Base-by-base conservation (phyloP, 2,329 filamentous ascomycete species). In the Cladophialophora chaetospira region DNA sequence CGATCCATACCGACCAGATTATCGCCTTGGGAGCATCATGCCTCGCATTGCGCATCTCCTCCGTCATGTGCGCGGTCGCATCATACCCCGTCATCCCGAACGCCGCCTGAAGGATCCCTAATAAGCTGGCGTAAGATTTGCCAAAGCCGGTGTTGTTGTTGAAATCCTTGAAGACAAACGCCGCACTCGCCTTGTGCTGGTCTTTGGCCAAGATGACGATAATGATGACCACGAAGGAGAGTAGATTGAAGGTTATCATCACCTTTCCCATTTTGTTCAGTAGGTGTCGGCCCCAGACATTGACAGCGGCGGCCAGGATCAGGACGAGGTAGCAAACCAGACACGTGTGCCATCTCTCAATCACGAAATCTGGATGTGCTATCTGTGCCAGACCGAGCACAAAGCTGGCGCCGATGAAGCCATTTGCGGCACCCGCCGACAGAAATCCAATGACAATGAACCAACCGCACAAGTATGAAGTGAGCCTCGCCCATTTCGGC, bases 311-410 rank as follows among this genome's bases (percentile, higher is more conserved):
- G 1, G 77, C 76, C 4, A 79, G 50, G 13, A 76, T 58, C 1
- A 77, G 76, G 29, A 82, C 72, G 4, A 74, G 66, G 56, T 82
- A 83, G 5, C 80, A 74, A 0, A 83, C 71, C 2, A 83, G 70
- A 0, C 81, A 79, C 0, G 78, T 80, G 58, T 83, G 81, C 81
- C 81, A 84, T 29, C 81, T 72, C 61, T 82, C 70, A 53, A 83
- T 83, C 0, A 68, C 73, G 58, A 78, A 84, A 8, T 69, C 68
- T 0, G 78, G 77, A 55, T 79, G 75, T 46, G 78, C 77, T 4
- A 83, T 70, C 35, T 82, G 80, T 5, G 78, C 78, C 62, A 78
- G 75, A 3, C 80, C 81, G 1, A 83, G 75, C 25, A 83, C 70
- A 66, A 83, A 83, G 57, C 83, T 82, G 15, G 79, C 77, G 0